Evolutionary conservation across 169 alveolate genomes (phyloP), one percentile per base, ranked within the genome.

Genomic region (Cryptosporidium meleagridis): DNA sequence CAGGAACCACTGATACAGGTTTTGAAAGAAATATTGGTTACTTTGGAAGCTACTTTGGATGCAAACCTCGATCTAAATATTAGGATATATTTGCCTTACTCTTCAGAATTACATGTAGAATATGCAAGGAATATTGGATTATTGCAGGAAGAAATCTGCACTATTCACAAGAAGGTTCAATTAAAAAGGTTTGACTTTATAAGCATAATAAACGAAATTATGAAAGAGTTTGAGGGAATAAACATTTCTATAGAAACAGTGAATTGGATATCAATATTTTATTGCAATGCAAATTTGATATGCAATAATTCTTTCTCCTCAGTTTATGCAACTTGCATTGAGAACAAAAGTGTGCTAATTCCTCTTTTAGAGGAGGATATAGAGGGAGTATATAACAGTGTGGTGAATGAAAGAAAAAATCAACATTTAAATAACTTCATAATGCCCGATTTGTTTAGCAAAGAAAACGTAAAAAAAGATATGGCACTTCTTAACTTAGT

Each of bases 371-470:
- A 51, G 10, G 69, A 33, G 4, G 61, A 73, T 12, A 29, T 73
- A 37, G 86, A 73, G 8, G 62, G 55, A 8, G 58, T 73, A 3
- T 73, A 73, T 23, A 16, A 31, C 0, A 18, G 12, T 31, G 70
- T 53, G 9, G 4, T 31, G 9, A 16, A n/a, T 39, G 72, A 73
- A 23, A 52, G 86, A 23, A 53, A 33, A 4, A 72, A n/a, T 8
- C n/a, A 8, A 35, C 16, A n/a, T 58, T 37, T 41, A 44, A 23
- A 1, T 9, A 53, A 53, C 16, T 73, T 23, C n/a, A 33, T 55
- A 73, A 73, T 73, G 45, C 86, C 86, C 9, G 55, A 16, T 31
- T 23, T 73, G 33, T 73, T 73, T 58, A 73, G 86, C 14, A 31
- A 33, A n/a, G 86, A 73, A 53, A 73, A 16, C 18, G 44, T 73